Conservation (phyloP, 2,329 filamentous ascomycete species). For the Neonectria faginata region DNA sequence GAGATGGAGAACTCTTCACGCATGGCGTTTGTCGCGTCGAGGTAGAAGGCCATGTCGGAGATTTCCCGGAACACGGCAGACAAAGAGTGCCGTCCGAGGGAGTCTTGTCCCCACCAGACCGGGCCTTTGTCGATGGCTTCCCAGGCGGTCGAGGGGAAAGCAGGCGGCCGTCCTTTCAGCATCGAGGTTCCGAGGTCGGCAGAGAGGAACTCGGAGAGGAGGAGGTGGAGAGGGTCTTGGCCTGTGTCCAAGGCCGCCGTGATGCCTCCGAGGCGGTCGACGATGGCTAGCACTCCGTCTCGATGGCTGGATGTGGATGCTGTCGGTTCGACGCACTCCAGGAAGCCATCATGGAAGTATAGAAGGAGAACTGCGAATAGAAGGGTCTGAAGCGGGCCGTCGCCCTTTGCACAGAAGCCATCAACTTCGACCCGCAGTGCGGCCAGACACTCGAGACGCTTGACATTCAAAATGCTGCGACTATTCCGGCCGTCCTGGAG, state of each 20-base stretch:
- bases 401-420: constrained; percentile 47
- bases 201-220: constrained; percentile 58
- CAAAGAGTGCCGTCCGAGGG: constrained; percentile 49
- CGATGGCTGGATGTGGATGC: constrained; percentile 52
- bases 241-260: constrained; percentile 38
- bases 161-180: constrained; percentile 53
- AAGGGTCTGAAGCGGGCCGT: constrained; percentile 48
- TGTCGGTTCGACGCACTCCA: constrained; percentile 48
- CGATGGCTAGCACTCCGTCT: constrained; percentile 52
- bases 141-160: constrained; percentile 54
- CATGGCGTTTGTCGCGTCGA: constrained; percentile 35
- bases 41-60: constrained; percentile 46
- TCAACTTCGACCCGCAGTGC: constrained; percentile 50
- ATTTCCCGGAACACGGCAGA: constrained; percentile 51
- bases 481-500: constrained; percentile 48
- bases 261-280: constrained; percentile 49
- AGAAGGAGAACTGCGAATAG: constrained; percentile 57
- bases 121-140: constrained; percentile 53
- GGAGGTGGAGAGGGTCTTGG: constrained; percentile 50
- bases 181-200: constrained; percentile 57
- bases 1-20: constrained; percentile 44
- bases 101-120: constrained; percentile 57
- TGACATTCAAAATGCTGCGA: constrained; percentile 41
- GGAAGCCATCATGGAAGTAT: constrained; percentile 56
- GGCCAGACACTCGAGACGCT: constrained; percentile 47